Evolutionary conservation across 148 eudicot genomes (phyloP).

Genomic region (Vaccinium myrtillus): DNA sequence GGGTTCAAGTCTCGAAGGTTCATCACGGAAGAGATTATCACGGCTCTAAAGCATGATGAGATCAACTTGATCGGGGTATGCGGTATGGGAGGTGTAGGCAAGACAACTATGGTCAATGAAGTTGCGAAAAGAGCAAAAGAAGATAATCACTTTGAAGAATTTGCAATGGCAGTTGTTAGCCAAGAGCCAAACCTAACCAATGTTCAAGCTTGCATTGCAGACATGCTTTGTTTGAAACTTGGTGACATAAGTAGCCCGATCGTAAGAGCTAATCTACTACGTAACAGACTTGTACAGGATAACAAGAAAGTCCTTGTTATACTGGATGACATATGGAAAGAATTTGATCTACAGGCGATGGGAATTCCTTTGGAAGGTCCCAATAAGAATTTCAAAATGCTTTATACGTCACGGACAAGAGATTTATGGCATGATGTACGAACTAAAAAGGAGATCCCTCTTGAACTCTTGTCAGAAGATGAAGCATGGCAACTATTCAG

Average conservation of each 20-base stretch:
- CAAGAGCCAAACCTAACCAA: background rate
- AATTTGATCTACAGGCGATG: slow-evolving; percentile 27
- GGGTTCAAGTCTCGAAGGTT: background rate
- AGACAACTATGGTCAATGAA: background rate
- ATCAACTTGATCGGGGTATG: background rate
- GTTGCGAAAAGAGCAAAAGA: background rate
- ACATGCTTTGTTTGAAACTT: background rate
- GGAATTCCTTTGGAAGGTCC: slow-evolving; percentile 32
- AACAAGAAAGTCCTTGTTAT: slow-evolving; percentile 27
- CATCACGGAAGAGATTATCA: background rate
- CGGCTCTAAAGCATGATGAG: background rate
- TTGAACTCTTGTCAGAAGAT: slow-evolving; percentile 22
- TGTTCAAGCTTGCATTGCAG: background rate
- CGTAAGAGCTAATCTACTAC: slow-evolving; percentile 29
- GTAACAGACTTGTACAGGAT: slow-evolving; percentile 26
- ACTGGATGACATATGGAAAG: slow-evolving; percentile 44
- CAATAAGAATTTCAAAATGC: slow-evolving; percentile 26
- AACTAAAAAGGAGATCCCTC: slow-evolving; percentile 10
- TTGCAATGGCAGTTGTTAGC: background rate
- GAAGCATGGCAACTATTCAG: slow-evolving; percentile 43
- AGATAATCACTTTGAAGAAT: background rate
- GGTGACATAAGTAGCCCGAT: background rate
- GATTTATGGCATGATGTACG: slow-evolving; percentile 28
- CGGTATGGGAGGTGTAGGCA: background rate
- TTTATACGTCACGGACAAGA: slow-evolving; percentile 26